These are phyloP conservation scores for Microbotryum intermedium DNA, from an alignment of 1,284 basidiomycete species.

Conservation along the genomic window DNA sequence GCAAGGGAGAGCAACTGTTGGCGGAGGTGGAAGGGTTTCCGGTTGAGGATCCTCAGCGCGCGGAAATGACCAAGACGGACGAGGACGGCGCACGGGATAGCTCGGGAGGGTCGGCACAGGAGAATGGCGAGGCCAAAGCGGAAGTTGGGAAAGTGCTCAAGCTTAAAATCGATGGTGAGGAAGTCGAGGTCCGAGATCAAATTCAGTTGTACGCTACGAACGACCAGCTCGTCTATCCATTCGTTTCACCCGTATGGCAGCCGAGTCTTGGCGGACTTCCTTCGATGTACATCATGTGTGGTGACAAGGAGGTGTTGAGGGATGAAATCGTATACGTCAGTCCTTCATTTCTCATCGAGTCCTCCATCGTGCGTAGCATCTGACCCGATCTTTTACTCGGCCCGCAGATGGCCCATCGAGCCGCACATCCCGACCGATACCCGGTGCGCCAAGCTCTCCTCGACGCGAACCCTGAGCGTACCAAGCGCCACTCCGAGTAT, in stretches of 20 bases:
- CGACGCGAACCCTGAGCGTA: constrained; percentile 31
- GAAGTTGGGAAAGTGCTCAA: constrained; percentile 18
- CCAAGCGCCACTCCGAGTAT: constrained; percentile 36
- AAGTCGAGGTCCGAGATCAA: constrained; percentile 45
- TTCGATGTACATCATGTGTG: constrained; percentile 73
- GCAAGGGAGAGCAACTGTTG: constrained; percentile 17
- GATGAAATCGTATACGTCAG: constrained; percentile 86
- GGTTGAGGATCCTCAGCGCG: constrained; percentile 2
- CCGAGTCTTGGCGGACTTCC: constrained; percentile 84
- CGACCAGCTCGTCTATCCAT: constrained; percentile 58
- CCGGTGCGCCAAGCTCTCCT: constrained; percentile 44
- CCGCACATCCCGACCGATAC: constrained; percentile 69
- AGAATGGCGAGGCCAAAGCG: constrained; percentile 11
- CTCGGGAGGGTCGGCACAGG: background rate
- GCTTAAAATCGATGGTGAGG: constrained; percentile 28
- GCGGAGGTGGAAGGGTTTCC: background rate
- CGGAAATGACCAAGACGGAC: background rate
- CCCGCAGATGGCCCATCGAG: constrained; percentile 71
- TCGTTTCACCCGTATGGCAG: constrained; percentile 65
- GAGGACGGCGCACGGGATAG: background rate
- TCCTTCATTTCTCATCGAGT: background rate
- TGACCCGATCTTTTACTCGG: constrained; percentile 12
- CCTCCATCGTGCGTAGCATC: background rate
- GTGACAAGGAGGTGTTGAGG: constrained; percentile 82
- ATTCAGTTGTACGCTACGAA: constrained; percentile 87